phyloP scores from a whole-genome alignment of 164 flowering plant species.

The Magnolia sinica region DNA sequence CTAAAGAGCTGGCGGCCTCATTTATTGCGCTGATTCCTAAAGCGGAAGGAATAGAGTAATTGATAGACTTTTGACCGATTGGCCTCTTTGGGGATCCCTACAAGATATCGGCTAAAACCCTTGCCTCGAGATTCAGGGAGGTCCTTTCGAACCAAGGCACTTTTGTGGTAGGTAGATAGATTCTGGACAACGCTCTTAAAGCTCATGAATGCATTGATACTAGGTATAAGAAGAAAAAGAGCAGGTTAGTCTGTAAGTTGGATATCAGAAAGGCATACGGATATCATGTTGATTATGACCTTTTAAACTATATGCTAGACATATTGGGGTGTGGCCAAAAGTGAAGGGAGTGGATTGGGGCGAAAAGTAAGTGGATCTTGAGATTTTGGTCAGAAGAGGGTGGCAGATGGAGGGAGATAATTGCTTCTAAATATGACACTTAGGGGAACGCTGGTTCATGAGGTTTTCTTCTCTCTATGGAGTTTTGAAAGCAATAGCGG shows the following conservation, averaged over 20 bases:
- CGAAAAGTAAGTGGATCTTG: no score
- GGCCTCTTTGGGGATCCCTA: not conserved
- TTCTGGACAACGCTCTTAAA: not conserved
- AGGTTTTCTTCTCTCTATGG: no score
- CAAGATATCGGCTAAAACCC: not conserved
- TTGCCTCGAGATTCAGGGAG: not conserved
- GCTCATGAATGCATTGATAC: constrained; percentile 1
- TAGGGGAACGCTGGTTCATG: no score
- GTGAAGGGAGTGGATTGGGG: not conserved
- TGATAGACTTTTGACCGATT: not conserved
- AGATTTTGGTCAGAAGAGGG: no score
- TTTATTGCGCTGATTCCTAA: not conserved
- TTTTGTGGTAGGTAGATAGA: not conserved
- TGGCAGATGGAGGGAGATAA: no score
- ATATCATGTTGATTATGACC: not conserved
- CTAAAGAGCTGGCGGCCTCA: not conserved
- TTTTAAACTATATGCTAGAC: not conserved
- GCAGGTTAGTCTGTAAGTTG: not conserved
- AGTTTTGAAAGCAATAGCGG: no score
- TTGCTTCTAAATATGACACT: no score
- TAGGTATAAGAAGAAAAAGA: not conserved
- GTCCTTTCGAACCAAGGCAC: not conserved
- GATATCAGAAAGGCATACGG: not conserved
- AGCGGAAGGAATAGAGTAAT: not conserved
- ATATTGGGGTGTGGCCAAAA: not conserved